Evolutionary conservation across 305 asterid genomes (phyloP).

Genomic region (Fraxinus latifolia): DNA sequence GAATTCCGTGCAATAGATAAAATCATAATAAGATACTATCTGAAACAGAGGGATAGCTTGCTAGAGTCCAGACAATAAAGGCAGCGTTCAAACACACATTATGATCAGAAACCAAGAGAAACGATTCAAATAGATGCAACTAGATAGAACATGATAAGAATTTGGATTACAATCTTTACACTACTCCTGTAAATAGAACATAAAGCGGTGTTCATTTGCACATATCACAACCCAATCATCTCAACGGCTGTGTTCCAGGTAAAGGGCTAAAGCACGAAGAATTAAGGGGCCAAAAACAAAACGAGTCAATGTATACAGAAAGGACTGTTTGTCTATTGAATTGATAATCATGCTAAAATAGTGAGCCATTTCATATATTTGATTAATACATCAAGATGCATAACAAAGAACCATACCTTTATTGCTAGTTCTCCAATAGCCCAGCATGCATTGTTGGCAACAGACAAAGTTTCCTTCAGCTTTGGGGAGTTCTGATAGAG

Average conservation of each 20-base stretch:
- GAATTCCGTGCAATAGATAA: neutral
- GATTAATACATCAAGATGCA: neutral
- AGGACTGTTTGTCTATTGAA: neutral
- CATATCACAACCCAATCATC: neutral
- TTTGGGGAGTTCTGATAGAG: constrained; percentile 62
- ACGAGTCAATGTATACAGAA: constrained; percentile 10
- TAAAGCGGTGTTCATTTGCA: neutral
- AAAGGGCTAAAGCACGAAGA: constrained; percentile 13
- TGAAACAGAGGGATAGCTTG: neutral
- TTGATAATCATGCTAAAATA: constrained; percentile 13
- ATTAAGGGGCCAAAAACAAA: constrained; percentile 4
- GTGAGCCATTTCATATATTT: neutral
- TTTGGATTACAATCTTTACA: neutral
- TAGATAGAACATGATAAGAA: neutral
- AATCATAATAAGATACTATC: neutral
- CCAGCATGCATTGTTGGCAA: constrained; percentile 99
- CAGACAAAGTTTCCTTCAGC: constrained; percentile 88
- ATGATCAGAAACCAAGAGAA: neutral
- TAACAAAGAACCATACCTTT: constrained; percentile 54
- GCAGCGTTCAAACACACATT: neutral
- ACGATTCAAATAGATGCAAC: neutral
- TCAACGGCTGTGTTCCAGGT: neutral
- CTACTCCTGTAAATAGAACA: neutral
- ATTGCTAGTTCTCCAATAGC: constrained; percentile 96
- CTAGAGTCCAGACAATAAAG: neutral